Conservation (phyloP, 495 filamentous ascomycete genomes). For the Lasiosphaeria ovina region DNA sequence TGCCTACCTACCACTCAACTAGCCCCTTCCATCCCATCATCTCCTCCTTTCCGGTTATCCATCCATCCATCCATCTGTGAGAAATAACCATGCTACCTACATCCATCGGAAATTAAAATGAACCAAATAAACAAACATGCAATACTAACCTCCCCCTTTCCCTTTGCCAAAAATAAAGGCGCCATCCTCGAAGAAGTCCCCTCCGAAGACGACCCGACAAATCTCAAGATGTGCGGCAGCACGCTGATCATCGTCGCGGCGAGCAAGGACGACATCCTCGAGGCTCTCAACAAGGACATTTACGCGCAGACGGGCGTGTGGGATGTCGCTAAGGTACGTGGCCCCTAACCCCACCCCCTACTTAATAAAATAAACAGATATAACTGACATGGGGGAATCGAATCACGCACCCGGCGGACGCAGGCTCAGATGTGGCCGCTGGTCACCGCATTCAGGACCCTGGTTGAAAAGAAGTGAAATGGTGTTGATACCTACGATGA, state of each 20-base stretch:
- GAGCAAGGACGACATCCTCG: slow-evolving; percentile 65
- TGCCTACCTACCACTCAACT: background rate
- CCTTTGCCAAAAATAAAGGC: slow-evolving; percentile 40
- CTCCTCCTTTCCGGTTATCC: too few species aligned
- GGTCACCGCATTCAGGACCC: slow-evolving; percentile 43
- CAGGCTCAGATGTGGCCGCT: slow-evolving; percentile 44
- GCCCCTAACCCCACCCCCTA: background rate
- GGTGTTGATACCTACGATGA: too few species aligned
- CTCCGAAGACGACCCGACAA: slow-evolving; percentile 55
- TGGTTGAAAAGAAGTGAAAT: slow-evolving; percentile 20
- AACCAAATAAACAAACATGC: too few species aligned
- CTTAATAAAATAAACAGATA: background rate
- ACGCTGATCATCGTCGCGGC: slow-evolving; percentile 61
- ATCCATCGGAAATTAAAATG: too few species aligned
- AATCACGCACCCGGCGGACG: too few species aligned
- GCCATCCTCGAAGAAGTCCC: slow-evolving; percentile 68
- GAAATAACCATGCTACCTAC: too few species aligned
- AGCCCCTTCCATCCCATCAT: too few species aligned
- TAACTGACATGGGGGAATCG: background rate
- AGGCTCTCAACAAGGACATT: slow-evolving; percentile 67
- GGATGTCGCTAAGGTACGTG: slow-evolving; percentile 71
- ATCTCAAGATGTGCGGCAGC: slow-evolving; percentile 66
- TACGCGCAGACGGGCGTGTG: slow-evolving; percentile 72
- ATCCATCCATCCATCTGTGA: too few species aligned
- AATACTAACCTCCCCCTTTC: background rate